Base-by-base conservation (phyloP, 169 alveolate genomes). In the Plasmodium falciparum region DNA sequence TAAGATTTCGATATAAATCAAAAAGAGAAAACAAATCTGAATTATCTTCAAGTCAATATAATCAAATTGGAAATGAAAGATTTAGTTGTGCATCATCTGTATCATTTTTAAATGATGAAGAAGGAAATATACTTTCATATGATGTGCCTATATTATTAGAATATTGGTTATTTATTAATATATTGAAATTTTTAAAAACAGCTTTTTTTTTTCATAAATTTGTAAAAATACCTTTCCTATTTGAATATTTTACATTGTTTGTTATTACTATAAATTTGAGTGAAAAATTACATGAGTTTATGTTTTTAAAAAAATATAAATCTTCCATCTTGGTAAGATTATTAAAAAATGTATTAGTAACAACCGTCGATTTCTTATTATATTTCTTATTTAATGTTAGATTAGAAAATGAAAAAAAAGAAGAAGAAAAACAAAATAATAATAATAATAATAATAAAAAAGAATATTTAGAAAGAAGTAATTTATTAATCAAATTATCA, bases 91-190 rank as follows among this genome's bases (percentile, higher is more conserved):
- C 11, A 39, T 39, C 47, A 5, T 39, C 47, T 39, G 6, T 39
- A 5, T 39, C 47, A 39, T 39, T 39, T 39, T 39, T 39, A 56
- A 56, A 56, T 56, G 65, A 15, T 56, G 65, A 56, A 56, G 24
- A 69, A 43, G 17, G 63, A 7, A 17, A 70, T 54, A 45, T 17
- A 7, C n/a, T 56, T 50, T 29, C 49, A 22, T 76, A 76, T 26
- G 89, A 76, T n/a, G 89, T 76, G 4, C 54, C 75, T 1, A 63
- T 76, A 65, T 76, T 76, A 29, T 69, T 76, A 63, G 89, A 76
- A 63, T 76, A 76, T 49, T 76, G 89, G 89, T 50, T 76, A 33
- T 76, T 76, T 76, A 76, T 59, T 49, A 76, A 59, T 45, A 76
- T 76, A 17, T 65, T 76, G 50, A 76, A 76, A 29, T 76, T 76